A percentile compares a stretch with the other conserved stretches of the same genome.
Conservation (phyloP, 2,329 filamentous ascomycete genomes). For the Ophiocordyceps camponoti-rufipedis region DNA sequence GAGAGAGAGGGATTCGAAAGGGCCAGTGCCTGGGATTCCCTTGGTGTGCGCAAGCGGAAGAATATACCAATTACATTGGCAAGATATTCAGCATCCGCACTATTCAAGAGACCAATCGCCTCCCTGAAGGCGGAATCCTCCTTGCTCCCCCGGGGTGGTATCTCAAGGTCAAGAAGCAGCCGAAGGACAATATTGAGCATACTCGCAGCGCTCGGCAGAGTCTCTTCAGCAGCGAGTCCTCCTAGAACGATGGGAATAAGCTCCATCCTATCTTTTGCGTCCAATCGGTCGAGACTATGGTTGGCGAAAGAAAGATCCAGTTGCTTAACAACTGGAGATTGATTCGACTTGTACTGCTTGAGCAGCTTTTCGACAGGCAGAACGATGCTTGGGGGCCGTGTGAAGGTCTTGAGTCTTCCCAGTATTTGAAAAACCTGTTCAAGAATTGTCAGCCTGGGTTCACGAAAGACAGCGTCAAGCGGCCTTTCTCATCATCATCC, state of each 20-base stretch:
- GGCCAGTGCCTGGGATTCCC: slow-evolving; percentile 12
- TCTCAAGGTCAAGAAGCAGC: slow-evolving; percentile 48
- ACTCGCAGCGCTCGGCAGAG: slow-evolving; percentile 22
- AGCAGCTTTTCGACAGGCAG: slow-evolving; percentile 72
- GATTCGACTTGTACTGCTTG: slow-evolving; percentile 70
- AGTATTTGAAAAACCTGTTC: not conserved
- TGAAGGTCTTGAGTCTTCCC: not conserved
- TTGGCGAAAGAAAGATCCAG: slow-evolving; percentile 82
- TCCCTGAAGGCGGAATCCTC: slow-evolving; percentile 55
- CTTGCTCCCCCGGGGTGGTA: slow-evolving; percentile 60
- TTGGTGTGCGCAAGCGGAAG: slow-evolving; percentile 25
- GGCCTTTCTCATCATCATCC: too few species aligned
- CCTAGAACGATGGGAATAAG: slow-evolving; percentile 40
- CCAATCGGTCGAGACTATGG: slow-evolving; percentile 45
- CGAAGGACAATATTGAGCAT: slow-evolving; percentile 74
- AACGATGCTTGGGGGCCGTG: slow-evolving; percentile 33
- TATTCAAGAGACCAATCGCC: slow-evolving; percentile 45
- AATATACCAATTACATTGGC: slow-evolving; percentile 62
- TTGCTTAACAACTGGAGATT: slow-evolving; percentile 60
- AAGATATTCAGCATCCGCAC: slow-evolving; percentile 54
- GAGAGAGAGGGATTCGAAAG: slow-evolving; percentile 16
- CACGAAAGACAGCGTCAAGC: not conserved
- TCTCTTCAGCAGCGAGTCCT: slow-evolving; percentile 14
- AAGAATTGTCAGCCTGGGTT: too few species aligned
- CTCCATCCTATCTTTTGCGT: slow-evolving; percentile 43